phyloP scores from a whole-genome alignment of 2,329 filamentous ascomycete genomes.

The Aspergillus intermedius region DNA sequence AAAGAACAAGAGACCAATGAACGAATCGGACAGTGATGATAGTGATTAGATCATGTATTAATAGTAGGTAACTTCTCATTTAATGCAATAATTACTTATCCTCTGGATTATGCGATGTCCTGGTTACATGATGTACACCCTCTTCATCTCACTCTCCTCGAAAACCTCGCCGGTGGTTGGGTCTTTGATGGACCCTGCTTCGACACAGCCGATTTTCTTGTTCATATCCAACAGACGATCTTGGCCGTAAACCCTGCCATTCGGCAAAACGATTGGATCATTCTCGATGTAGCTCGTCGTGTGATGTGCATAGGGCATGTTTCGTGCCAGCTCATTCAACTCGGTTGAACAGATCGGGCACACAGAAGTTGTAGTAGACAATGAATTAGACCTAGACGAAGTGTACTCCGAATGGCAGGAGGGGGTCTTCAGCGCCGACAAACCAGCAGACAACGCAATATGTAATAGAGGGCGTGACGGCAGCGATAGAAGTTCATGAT shows the following conservation, averaged over 20 bases:
- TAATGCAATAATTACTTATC: not conserved
- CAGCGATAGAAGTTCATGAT: constrained; percentile 78
- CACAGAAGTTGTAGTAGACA: constrained; percentile 61
- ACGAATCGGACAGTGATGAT: constrained; percentile 29
- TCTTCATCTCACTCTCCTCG: constrained; percentile 59
- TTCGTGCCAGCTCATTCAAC: constrained; percentile 80
- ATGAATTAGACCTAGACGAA: constrained; percentile 48
- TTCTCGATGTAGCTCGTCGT: constrained; percentile 87
- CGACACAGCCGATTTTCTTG: constrained; percentile 64
- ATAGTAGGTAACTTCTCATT: not conserved
- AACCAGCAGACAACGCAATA: constrained; percentile 79
- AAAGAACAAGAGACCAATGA: constrained; percentile 26
- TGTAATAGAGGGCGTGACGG: constrained; percentile 79
- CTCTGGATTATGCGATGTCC: not conserved
- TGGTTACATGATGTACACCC: constrained; percentile 77
- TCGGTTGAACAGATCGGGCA: constrained; percentile 96
- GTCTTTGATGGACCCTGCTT: constrained; percentile 64
- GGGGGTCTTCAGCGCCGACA: constrained; percentile 93
- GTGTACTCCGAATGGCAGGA: constrained; percentile 70
- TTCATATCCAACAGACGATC: constrained; percentile 69
- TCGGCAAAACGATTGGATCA: constrained; percentile 80
- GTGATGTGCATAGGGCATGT: constrained; percentile 91
- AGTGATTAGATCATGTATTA: constrained; percentile 13
- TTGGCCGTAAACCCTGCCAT: constrained; percentile 75
- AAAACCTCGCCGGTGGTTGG: constrained; percentile 67